phyloP scores from a whole-genome alignment of 1,139 yeast genomes.

The Spathaspora sp. region DNA sequence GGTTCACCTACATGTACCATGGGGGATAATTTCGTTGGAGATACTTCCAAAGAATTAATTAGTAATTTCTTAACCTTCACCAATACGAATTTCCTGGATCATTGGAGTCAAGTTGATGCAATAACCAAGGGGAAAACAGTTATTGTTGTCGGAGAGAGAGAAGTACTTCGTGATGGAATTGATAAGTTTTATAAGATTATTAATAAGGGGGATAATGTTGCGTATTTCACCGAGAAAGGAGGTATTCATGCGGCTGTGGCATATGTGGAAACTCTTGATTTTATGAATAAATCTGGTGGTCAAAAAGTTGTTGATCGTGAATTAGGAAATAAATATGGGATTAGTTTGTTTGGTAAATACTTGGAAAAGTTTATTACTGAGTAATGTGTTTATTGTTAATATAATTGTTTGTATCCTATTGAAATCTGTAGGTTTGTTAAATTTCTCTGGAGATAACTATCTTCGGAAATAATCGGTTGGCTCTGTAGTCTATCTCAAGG shows the following conservation, averaged over 20 bases:
- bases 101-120: conserved; percentile 29
- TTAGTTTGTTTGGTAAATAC: conserved; percentile 16
- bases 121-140: conserved; percentile 24
- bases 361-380: conserved; percentile 5
- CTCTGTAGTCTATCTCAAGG: too few species aligned
- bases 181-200: conserved; percentile 18
- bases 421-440: neutral
- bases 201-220: conserved; percentile 17
- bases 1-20: conserved; percentile 24
- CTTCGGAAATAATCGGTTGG: too few species aligned
- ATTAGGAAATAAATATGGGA: conserved; percentile 23
- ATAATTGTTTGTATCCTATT: too few species aligned
- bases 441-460: too few species aligned
- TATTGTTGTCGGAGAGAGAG: conserved; percentile 35
- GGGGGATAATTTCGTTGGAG: conserved; percentile 30
- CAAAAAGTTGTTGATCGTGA: conserved; percentile 22
- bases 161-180: conserved; percentile 29
- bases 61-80: conserved; percentile 17
- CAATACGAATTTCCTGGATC: conserved; percentile 19
- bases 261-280: conserved; percentile 30
- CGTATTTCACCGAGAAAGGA: conserved; percentile 23
- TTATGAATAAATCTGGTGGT: conserved; percentile 20
- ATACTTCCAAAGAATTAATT: conserved; percentile 15
- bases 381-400: neutral
- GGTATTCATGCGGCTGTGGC: conserved; percentile 29